Conservation (phyloP, 495 filamentous ascomycete species). For the Tuber magnatum region DNA sequence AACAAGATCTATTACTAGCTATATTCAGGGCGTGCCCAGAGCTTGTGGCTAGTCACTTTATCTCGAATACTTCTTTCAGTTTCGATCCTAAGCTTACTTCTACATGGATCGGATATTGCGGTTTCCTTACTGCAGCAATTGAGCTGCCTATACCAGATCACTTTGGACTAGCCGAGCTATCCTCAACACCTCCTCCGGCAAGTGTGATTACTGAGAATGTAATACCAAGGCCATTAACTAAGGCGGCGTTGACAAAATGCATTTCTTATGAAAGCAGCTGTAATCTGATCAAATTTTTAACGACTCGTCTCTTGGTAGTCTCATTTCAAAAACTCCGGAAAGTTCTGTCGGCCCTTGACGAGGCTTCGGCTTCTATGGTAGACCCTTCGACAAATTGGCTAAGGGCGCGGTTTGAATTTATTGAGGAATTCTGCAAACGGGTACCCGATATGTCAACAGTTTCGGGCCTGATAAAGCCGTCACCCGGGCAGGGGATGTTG, state of each 20-base stretch:
- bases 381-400: constrained; percentile 32
- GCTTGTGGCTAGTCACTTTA: constrained; percentile 76
- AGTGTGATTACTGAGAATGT: constrained; percentile 74
- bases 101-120: constrained; percentile 89
- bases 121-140: constrained; percentile 73
- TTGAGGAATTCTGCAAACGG: constrained; percentile 66
- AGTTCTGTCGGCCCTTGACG: constrained; percentile 51
- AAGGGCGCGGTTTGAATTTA: constrained; percentile 45
- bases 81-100: constrained; percentile 85
- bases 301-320: constrained; percentile 65
- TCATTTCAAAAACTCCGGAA: constrained; percentile 69
- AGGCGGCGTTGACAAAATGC: constrained; percentile 68
- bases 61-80: constrained; percentile 60
- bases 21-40: constrained; percentile 79
- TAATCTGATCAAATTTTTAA: constrained; percentile 68
- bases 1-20: constrained; percentile 69
- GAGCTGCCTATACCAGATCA: constrained; percentile 62
- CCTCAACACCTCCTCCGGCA: constrained; percentile 61
- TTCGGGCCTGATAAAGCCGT: constrained; percentile 14
- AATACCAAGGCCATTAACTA: constrained; percentile 71
- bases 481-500: constrained; percentile 44
- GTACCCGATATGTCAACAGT: constrained; percentile 56
- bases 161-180: constrained; percentile 54
- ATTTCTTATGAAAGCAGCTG: constrained; percentile 60
- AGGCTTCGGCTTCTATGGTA: constrained; percentile 43